Evolutionary conservation across 768 basidiomycete species (phyloP).

Genomic region (Coprinopsis strossmayeri): DNA sequence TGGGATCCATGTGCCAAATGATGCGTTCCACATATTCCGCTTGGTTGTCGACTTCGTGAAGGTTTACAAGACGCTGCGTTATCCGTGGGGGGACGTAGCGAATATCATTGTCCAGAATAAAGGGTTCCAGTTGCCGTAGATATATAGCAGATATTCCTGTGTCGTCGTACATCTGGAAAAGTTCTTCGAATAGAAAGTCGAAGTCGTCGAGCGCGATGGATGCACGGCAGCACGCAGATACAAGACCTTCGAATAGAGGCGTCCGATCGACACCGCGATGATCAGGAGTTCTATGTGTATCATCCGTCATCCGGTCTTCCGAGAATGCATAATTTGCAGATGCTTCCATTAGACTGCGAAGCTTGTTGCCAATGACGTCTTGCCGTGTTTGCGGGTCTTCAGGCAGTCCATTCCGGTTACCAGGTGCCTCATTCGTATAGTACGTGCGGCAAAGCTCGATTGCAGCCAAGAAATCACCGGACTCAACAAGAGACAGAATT

Average conservation of each 20-base stretch:
- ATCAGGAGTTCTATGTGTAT: constrained; percentile 74
- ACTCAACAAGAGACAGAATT: constrained; percentile 74
- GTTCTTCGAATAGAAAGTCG: constrained; percentile 88
- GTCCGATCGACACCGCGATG: constrained; percentile 92
- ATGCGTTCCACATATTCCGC: constrained; percentile 78
- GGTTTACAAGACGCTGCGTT: constrained; percentile 73
- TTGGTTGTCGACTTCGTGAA: constrained; percentile 66
- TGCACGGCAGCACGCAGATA: constrained; percentile 68
- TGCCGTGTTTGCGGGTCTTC: constrained; percentile 51
- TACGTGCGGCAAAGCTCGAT: constrained; percentile 83
- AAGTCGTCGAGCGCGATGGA: constrained; percentile 75
- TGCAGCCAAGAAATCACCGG: constrained; percentile 84
- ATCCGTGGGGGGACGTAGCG: constrained; percentile 78
- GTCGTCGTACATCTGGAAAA: constrained; percentile 86
- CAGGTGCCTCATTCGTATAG: constrained; percentile 72
- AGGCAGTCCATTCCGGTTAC: constrained; percentile 85
- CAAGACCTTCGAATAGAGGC: constrained; percentile 82
- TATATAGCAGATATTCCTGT: constrained; percentile 82
- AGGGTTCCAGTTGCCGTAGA: constrained; percentile 72
- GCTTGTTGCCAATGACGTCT: constrained; percentile 62
- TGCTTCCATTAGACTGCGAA: constrained; percentile 80
- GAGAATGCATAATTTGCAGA: constrained; percentile 90
- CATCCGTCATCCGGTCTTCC: constrained; percentile 89
- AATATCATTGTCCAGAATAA: constrained; percentile 71
- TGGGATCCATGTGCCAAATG: constrained; percentile 95